Evolutionary conservation across 208 protist species (phyloP).

Genomic region (Trypanosoma boissoni): DNA sequence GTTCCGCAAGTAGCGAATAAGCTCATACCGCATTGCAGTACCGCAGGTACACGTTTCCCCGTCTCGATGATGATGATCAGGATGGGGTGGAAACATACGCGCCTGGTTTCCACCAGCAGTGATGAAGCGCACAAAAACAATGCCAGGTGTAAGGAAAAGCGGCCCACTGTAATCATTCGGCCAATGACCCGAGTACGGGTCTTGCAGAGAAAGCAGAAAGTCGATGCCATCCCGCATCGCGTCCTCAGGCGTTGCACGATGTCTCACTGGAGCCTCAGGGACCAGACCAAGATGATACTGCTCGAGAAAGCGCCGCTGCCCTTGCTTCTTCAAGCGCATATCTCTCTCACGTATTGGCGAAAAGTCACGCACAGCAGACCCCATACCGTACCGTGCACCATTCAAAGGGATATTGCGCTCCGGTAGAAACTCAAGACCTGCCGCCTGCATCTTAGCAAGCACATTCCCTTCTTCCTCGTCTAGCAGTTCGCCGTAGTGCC

Average conservation of each 20-base stretch:
- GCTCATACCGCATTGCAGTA: conserved; percentile 65
- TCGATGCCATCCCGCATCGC: conserved; percentile 63
- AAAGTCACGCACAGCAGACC: conserved; percentile 9
- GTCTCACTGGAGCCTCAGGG: neutral
- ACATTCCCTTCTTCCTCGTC: conserved; percentile 62
- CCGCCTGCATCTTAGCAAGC: conserved; percentile 48
- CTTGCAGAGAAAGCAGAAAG: conserved; percentile 78
- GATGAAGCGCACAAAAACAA: conserved; percentile 93
- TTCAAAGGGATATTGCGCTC: conserved; percentile 10
- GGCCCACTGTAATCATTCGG: conserved; percentile 97
- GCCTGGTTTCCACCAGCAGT: conserved; percentile 43
- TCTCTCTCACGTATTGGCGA: conserved; percentile 20
- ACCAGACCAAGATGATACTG: conserved; percentile 64
- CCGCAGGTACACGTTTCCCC: conserved; percentile 44
- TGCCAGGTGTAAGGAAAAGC: conserved; percentile 92
- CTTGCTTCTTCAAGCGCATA: conserved; percentile 36
- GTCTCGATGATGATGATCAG: conserved; percentile 42
- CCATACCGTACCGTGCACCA: conserved; percentile 21
- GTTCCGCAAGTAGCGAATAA: conserved; percentile 94
- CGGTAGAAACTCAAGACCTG: conserved; percentile 29
- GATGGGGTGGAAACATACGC: conserved; percentile 64
- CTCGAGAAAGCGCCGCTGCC: conserved; percentile 53
- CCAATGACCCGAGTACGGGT: conserved; percentile 96
- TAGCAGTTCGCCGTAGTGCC: conserved; percentile 56
- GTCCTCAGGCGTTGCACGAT: conserved; percentile 23